Evolutionary conservation across 345 rosid species (phyloP).

Genomic region (Angophora floribunda): DNA sequence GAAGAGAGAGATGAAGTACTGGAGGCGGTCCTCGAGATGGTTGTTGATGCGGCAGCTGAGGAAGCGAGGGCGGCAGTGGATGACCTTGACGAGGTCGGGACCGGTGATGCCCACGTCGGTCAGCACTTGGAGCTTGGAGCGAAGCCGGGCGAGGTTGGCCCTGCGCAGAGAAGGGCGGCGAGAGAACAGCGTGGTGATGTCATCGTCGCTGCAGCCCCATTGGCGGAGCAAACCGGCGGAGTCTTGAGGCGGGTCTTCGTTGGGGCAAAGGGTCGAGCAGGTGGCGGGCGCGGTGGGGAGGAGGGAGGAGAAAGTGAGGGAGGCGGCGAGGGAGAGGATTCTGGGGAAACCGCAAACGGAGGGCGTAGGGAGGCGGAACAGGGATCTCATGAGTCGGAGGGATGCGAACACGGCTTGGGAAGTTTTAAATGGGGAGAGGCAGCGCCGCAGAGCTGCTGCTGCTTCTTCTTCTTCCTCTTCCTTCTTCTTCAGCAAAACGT

Average conservation of each 20-base stretch:
- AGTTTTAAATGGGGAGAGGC: not conserved
- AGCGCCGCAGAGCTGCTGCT: not conserved
- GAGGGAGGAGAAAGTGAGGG: not conserved
- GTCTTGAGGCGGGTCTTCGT: slow-evolving; percentile 9
- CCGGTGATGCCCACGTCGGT: slow-evolving; percentile 44
- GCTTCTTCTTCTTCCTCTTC: not conserved
- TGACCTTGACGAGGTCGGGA: slow-evolving; percentile 67
- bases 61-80: slow-evolving; percentile 70
- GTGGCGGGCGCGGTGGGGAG: slow-evolving; percentile 7
- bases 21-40: slow-evolving; percentile 57
- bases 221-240: slow-evolving; percentile 28
- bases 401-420: not conserved
- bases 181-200: slow-evolving; percentile 31
- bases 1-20: slow-evolving; percentile 35
- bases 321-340: not conserved
- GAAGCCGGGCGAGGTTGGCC: slow-evolving; percentile 35
- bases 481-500: not conserved
- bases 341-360: not conserved
- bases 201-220: slow-evolving; percentile 72
- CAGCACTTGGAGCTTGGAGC: slow-evolving; percentile 44
- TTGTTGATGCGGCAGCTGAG: slow-evolving; percentile 44
- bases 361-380: not conserved
- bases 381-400: not conserved
- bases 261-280: slow-evolving; percentile 60
- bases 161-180: slow-evolving; percentile 48